Evolutionary conservation across 2,329 filamentous ascomycete species (phyloP).

Genomic region (Botrytis fabae): DNA sequence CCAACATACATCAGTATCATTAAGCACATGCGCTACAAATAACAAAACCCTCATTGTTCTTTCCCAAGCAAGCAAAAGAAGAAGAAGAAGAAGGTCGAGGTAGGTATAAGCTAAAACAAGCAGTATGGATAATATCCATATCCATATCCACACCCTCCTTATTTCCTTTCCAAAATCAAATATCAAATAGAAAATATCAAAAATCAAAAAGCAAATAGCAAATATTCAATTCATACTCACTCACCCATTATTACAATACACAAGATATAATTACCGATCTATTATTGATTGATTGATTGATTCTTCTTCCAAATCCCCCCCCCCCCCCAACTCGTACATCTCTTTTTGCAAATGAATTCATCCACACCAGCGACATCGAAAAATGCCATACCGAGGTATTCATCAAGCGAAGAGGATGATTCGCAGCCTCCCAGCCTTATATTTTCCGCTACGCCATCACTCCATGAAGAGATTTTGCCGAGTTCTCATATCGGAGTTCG

Average conservation of each 20-base stretch:
- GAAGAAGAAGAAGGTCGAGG: neutral
- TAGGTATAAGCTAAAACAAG: neutral
- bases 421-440: neutral
- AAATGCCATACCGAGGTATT: neutral
- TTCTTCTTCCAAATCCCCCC: rapidly evolving
- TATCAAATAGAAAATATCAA: neutral
- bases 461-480: neutral
- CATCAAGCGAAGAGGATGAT: neutral
- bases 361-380: neutral
- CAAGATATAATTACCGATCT: neutral
- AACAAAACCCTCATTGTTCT: neutral
- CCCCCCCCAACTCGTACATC: neutral
- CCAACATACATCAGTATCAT: too few relatives aligned
- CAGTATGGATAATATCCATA: neutral
- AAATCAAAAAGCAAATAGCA: neutral
- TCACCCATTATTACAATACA: neutral
- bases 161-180: neutral
- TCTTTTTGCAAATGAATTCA: neutral
- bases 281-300: neutral
- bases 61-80: neutral
- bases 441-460: neutral
- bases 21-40: too few relatives aligned
- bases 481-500: too few relatives aligned
- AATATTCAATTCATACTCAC: neutral
- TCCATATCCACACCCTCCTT: neutral